These are phyloP conservation scores for Melastoma malabathricum DNA, from an alignment of 345 rosid genomes.

Conservation along the genomic window DNA sequence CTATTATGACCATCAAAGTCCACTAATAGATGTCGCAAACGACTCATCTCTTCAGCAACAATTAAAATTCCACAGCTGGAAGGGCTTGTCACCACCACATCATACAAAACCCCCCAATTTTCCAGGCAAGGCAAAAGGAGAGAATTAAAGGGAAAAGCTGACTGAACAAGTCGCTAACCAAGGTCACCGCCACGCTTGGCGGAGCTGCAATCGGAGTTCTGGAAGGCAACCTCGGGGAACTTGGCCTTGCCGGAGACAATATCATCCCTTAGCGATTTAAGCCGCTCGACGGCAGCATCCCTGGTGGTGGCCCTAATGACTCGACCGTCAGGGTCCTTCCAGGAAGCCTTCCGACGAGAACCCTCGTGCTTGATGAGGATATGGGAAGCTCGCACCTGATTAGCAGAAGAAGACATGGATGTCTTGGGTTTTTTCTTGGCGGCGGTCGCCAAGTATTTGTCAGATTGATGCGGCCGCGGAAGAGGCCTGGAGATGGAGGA, in stretches of 20 bases:
- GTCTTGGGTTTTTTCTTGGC: slow-evolving; percentile 13
- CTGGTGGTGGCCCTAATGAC: slow-evolving; percentile 52
- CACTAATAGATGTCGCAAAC: no score
- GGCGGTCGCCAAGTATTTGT: slow-evolving; percentile 15
- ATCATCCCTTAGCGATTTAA: slow-evolving; percentile 59
- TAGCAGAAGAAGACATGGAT: slow-evolving; percentile 31
- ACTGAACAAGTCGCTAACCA: slow-evolving; percentile 24
- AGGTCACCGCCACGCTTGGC: slow-evolving; percentile 97
- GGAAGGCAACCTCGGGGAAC: slow-evolving; percentile 66
- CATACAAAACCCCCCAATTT: no score
- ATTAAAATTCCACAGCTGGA: no score
- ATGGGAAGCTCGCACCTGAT: slow-evolving; percentile 74
- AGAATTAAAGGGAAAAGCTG: no score
- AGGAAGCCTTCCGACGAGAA: slow-evolving; percentile 81
- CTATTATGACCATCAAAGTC: no score
- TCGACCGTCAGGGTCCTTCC: slow-evolving; percentile 96
- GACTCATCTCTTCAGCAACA: no score
- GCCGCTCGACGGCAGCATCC: slow-evolving; percentile 63
- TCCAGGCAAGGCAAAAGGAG: no score
- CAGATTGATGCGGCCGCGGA: slow-evolving; percentile 2
- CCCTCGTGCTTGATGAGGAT: slow-evolving; percentile 90
- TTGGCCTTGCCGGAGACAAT: slow-evolving; percentile 64
- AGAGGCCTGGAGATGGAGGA: slow-evolving; percentile 11
- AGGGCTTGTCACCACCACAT: no score
- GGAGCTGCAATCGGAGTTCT: slow-evolving; percentile 85